phyloP scores from a whole-genome alignment of 139 green algal species.

The Spirogloea muscicola region DNA sequence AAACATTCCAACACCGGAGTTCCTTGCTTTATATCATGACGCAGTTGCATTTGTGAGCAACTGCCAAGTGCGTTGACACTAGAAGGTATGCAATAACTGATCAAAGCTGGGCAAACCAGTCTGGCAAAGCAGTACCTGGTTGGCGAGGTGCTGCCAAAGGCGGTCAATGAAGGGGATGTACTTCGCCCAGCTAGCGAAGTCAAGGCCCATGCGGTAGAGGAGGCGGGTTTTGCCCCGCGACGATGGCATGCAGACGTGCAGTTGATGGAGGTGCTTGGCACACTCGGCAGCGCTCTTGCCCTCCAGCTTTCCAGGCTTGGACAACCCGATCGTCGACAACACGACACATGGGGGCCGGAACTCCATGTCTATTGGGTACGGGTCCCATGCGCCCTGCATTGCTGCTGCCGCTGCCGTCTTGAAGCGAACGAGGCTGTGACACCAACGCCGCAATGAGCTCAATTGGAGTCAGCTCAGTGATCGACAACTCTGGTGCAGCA shows the following conservation, averaged over 20 bases:
- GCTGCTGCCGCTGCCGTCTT: slow-evolving; percentile 40
- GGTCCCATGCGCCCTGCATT: slow-evolving; percentile 84
- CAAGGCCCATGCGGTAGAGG: slow-evolving; percentile 95
- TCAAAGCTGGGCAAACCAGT: background rate
- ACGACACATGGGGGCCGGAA: slow-evolving; percentile 92
- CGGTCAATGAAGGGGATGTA: slow-evolving; percentile 78
- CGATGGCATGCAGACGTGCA: slow-evolving; percentile 94
- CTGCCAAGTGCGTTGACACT: slow-evolving; percentile 37
- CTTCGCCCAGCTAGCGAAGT: slow-evolving; percentile 87
- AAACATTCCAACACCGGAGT: background rate
- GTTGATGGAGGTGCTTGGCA: slow-evolving; percentile 89
- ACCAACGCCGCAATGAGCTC: background rate
- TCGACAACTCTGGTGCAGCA: too few relatives aligned
- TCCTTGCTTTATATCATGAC: background rate
- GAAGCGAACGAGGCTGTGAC: slow-evolving; percentile 69
- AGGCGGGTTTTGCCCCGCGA: slow-evolving; percentile 78
- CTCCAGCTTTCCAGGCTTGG: slow-evolving; percentile 83
- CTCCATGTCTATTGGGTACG: slow-evolving; percentile 97
- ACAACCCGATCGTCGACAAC: slow-evolving; percentile 82
- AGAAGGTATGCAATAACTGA: background rate
- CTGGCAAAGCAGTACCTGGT: too few relatives aligned
- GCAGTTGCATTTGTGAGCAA: background rate
- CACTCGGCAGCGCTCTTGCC: slow-evolving; percentile 60
- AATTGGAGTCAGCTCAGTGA: too few relatives aligned
- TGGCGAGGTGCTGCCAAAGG: slow-evolving; percentile 83